phyloP scores from a whole-genome alignment of 2,329 filamentous ascomycete species.

The Colletotrichum sojae region DNA sequence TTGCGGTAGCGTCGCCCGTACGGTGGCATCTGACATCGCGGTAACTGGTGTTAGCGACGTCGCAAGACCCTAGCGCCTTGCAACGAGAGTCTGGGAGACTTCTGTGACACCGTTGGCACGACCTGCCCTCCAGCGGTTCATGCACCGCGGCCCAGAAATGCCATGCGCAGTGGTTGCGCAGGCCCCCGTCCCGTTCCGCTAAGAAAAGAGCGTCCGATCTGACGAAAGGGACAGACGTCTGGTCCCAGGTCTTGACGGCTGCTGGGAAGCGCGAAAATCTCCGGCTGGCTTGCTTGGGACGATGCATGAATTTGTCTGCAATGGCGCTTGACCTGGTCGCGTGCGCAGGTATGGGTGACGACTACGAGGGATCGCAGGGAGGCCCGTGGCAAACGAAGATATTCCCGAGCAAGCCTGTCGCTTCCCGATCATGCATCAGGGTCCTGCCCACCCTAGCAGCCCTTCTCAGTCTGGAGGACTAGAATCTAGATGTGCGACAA shows the following conservation, averaged over 20 bases:
- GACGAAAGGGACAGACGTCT: not conserved
- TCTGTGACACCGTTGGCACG: constrained; percentile 29
- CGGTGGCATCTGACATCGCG: constrained; percentile 15
- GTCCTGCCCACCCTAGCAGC: constrained; percentile 12
- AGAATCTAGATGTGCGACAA: no score
- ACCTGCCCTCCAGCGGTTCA: constrained; percentile 6
- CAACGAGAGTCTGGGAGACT: not conserved
- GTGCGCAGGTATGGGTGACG: constrained; percentile 32
- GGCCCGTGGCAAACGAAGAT: constrained; percentile 50
- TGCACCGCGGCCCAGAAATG: constrained; percentile 11
- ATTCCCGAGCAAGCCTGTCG: constrained; percentile 47
- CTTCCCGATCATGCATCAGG: constrained; percentile 22
- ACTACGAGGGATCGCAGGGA: constrained; percentile 46
- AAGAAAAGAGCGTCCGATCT: constrained; percentile 2
- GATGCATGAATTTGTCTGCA: constrained; percentile 49
- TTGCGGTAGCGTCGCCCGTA: constrained; percentile 32
- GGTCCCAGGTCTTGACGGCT: constrained; percentile 1
- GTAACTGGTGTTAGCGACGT: not conserved
- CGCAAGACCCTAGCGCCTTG: constrained; percentile 12
- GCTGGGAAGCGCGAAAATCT: constrained; percentile 42
- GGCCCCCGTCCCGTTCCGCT: constrained; percentile 1
- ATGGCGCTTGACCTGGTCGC: constrained; percentile 35
- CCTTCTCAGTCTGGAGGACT: not conserved
- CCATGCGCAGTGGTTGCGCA: constrained; percentile 4
- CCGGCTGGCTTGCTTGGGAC: constrained; percentile 46